Base-by-base conservation (phyloP, 768 basidiomycete species). In the Mycena vitilis region DNA sequence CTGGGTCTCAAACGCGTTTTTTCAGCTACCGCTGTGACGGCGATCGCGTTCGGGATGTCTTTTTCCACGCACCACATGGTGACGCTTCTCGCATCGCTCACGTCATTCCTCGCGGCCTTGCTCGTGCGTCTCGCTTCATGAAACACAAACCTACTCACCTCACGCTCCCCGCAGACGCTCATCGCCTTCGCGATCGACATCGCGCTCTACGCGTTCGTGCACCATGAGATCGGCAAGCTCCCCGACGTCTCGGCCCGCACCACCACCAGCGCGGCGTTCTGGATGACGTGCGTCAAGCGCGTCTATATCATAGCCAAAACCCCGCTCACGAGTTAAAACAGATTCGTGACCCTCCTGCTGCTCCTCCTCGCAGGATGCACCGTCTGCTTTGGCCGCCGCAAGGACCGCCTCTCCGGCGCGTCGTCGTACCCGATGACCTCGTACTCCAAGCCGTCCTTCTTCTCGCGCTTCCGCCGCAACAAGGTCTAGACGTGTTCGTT, bases 141-240 rank as follows among this genome's bases (percentile, higher is more conserved):
- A 6, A 65, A 12, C 47, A n/a, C 22, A 7, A 16, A 18, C 34
- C 13, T 23, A 36, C 5, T 9, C 22, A 20, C 34, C 57, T 55
- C 56, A 59, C 38, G n/a, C 37, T 16, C 56, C 8, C 9, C 7
- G 22, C 57, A 72, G 71, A 87, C 92, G 4, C 80, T 94, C 63
- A 87, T 94, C 69, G 89, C 92, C 1, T 93, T 95, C 74, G 86
- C 87, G 48, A 87, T 92, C 76, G 92, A 95, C 76, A 90, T 94
- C 67, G 90, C 91, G 16, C 86, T 95, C 37, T 91, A 82, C 73
- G 88, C 82, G 4, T 88, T 84, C 65, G 84, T 90, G 59, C 88
- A 86, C 74, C 82, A 89, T 59, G 81, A 89, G 70, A 82, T 92
- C 72, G 78, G 78, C 51, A 82, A 87, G 63, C 81, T 94, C 13